Percentiles rank a stretch among this genome's conserved stretches.
These are phyloP conservation scores for Clitoria ternatea DNA, from an alignment of 306 rosid species.

Conservation along the genomic window DNA sequence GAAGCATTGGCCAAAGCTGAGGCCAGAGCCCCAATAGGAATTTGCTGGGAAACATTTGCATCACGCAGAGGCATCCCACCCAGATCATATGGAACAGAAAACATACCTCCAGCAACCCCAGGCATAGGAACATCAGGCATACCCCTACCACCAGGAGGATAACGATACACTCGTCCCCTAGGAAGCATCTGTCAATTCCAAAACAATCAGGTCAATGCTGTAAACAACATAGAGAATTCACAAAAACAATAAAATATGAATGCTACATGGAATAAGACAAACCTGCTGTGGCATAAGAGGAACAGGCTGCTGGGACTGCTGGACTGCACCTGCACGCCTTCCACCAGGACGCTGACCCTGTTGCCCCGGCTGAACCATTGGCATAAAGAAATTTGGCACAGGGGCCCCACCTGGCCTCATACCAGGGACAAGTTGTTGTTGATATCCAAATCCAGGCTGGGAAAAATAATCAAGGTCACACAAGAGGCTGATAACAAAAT, in stretches of 20 bases:
- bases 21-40: slow-evolving; percentile 95
- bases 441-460: slow-evolving; percentile 98
- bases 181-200: slow-evolving; percentile 70
- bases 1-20: slow-evolving; percentile 88
- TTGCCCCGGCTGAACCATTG: slow-evolving; percentile 98
- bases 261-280: background rate
- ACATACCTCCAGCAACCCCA: slow-evolving; percentile 94
- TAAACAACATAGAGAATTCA: background rate
- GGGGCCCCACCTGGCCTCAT: slow-evolving; percentile 98
- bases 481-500: background rate
- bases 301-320: slow-evolving; percentile 87
- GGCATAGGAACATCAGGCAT: slow-evolving; percentile 89
- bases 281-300: slow-evolving; percentile 96
- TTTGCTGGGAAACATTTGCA: slow-evolving; percentile 62
- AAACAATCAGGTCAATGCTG: slow-evolving; percentile 20
- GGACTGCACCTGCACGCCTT: slow-evolving; percentile 76
- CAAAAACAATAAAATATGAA: background rate
- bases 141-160: slow-evolving; percentile 86
- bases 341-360: slow-evolving; percentile 98
- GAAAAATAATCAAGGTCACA: slow-evolving; percentile 5
- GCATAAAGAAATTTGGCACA: slow-evolving; percentile 91
- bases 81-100: slow-evolving; percentile 88
- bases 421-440: slow-evolving; percentile 96
- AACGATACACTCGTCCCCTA: slow-evolving; percentile 89
- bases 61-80: slow-evolving; percentile 83